These are phyloP conservation scores for Penicillium sp. DNA, from an alignment of 2,329 filamentous ascomycete species.

Conservation along the genomic window DNA sequence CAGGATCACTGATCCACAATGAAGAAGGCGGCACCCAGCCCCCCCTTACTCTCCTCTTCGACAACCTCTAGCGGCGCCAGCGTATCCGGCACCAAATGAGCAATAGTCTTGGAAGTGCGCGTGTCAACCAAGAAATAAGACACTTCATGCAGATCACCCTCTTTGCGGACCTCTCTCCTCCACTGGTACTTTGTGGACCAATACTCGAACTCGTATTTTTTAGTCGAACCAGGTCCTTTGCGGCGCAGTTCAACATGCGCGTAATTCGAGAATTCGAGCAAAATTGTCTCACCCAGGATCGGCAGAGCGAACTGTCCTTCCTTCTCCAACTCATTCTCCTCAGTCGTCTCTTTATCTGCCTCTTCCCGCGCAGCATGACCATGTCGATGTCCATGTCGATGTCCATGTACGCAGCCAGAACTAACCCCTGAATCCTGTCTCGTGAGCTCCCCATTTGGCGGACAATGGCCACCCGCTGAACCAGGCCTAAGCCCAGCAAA, in stretches of 20 bases:
- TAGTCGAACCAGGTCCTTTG: conserved; percentile 62
- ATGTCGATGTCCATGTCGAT: background rate
- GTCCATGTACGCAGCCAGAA: background rate
- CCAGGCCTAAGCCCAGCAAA: conserved; percentile 57
- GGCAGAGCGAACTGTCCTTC: background rate
- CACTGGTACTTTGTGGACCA: conserved; percentile 86
- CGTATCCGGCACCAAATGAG: conserved; percentile 80
- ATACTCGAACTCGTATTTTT: conserved; percentile 88
- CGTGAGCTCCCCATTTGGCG: conserved; percentile 45
- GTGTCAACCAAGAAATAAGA: conserved; percentile 78
- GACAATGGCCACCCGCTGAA: conserved; percentile 49
- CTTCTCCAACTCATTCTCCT: conserved; percentile 10
- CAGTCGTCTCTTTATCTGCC: background rate
- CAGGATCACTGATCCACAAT: conserved; percentile 81
- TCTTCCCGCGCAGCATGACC: background rate
- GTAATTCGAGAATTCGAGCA: conserved; percentile 96
- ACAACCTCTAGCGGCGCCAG: conserved; percentile 67
- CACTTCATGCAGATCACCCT: conserved; percentile 61
- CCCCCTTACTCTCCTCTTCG: conserved; percentile 70
- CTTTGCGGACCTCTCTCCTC: conserved; percentile 70
- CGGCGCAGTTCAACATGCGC: conserved; percentile 82
- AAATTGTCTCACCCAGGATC: conserved; percentile 71
- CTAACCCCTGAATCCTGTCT: conserved; percentile 59
- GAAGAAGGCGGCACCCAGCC: conserved; percentile 89
- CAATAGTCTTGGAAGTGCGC: conserved; percentile 64